A percentile compares a stretch with the other conserved stretches of the same genome.
Evolutionary conservation across 108 stramenopile genomes (phyloP).

Genomic region (Conticribra weissflogii): DNA sequence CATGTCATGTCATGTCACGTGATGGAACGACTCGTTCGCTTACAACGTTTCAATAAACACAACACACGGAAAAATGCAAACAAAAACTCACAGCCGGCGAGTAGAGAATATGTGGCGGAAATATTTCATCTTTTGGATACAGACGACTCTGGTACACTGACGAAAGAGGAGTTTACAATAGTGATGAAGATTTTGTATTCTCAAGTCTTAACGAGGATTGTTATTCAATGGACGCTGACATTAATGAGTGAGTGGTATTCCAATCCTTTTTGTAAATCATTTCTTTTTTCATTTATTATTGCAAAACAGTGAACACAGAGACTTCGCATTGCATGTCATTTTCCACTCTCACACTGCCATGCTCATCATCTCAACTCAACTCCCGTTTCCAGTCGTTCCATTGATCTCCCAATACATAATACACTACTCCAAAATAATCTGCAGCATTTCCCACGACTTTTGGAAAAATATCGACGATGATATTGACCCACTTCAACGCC

Average conservation of each 20-base stretch:
- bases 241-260: conserved; percentile 45
- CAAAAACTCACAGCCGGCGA: conserved; percentile 54
- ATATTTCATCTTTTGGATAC: conserved; percentile 71
- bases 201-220: conserved; percentile 73
- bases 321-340: neutral
- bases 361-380: neutral
- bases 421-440: conserved; percentile 20
- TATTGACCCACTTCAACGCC: conserved; percentile 26
- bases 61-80: too few relatives aligned
- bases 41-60: neutral
- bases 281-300: neutral
- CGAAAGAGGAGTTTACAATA: conserved; percentile 63
- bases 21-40: too few relatives aligned
- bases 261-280: neutral
- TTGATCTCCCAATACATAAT: conserved; percentile 58
- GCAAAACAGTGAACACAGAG: neutral
- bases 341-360: neutral
- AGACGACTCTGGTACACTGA: conserved; percentile 55
- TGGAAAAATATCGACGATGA: conserved; percentile 41
- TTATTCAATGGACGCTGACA: conserved; percentile 72
- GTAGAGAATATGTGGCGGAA: conserved; percentile 49
- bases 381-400: conserved; percentile 56
- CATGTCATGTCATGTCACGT: too few relatives aligned
- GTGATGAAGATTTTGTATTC: conserved; percentile 77
- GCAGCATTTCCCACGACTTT: conserved; percentile 25